A percentile compares a stretch with the other conserved stretches of the same genome.
These are phyloP conservation scores for Dillenia turbinata DNA, from an alignment of 164 flowering plant genomes.

Conservation along the genomic window DNA sequence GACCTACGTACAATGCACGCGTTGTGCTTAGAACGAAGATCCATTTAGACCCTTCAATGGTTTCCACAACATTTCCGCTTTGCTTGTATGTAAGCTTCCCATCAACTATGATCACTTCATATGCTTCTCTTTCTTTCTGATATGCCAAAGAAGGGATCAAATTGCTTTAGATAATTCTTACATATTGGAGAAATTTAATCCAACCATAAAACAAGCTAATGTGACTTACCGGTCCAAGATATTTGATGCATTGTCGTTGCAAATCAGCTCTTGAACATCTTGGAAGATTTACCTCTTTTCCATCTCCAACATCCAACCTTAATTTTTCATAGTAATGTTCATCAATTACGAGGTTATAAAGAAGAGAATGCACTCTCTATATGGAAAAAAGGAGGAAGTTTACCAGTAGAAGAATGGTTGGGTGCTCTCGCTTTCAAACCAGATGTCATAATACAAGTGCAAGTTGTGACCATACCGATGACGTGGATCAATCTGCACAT, in stretches of 20 bases:
- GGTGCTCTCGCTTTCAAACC: slow-evolving; percentile 57
- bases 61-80: slow-evolving; percentile 38
- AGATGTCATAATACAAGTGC: slow-evolving; percentile 65
- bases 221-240: slow-evolving; percentile 65
- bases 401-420: slow-evolving; percentile 83
- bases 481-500: slow-evolving; percentile 65
- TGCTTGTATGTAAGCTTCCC: slow-evolving; percentile 50
- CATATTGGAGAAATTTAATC: no score
- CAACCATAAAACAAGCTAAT: no score
- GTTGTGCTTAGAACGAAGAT: slow-evolving; percentile 74
- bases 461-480: slow-evolving; percentile 20
- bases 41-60: slow-evolving; percentile 62
- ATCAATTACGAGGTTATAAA: no score
- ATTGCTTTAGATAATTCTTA: background rate
- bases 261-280: slow-evolving; percentile 45
- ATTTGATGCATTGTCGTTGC: slow-evolving; percentile 64
- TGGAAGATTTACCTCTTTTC: slow-evolving; percentile 52
- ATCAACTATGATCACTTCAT: slow-evolving; percentile 51
- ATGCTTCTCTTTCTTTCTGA: slow-evolving; percentile 64
- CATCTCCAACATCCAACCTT: slow-evolving; percentile 81
- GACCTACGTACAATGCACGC: slow-evolving; percentile 57
- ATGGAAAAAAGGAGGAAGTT: background rate
- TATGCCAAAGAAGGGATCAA: slow-evolving; percentile 2
- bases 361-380: no score
- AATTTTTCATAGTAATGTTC: slow-evolving; percentile 1